A percentile compares a stretch with the other conserved stretches of the same genome.
These are phyloP conservation scores for Carex parvula DNA, from an alignment of 176 grass and related monocot species.

Conservation along the genomic window DNA sequence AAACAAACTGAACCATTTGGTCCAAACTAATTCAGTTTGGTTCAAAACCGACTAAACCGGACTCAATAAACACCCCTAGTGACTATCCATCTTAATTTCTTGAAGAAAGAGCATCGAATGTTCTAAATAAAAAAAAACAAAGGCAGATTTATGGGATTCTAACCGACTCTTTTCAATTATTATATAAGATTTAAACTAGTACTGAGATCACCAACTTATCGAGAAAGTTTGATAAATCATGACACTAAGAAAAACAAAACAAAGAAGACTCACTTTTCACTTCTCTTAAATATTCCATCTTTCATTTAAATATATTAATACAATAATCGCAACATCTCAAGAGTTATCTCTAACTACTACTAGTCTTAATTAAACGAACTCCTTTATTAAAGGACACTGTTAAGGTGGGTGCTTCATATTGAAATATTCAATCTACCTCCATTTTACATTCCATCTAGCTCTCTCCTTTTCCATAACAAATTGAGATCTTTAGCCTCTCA, in stretches of 20 bases:
- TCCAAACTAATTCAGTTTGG: too few species aligned
- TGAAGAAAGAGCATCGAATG: constrained; percentile 17
- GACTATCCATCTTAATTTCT: not conserved
- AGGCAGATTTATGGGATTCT: constrained; percentile 26
- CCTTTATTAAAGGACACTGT: not conserved
- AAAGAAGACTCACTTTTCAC: constrained; percentile 18
- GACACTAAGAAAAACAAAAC: constrained; percentile 17
- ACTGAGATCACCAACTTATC: constrained; percentile 14
- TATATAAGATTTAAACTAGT: constrained; percentile 10
- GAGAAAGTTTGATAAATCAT: constrained; percentile 17
- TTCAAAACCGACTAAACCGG: too few species aligned
- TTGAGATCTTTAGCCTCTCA: not conserved
- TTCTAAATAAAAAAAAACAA: constrained; percentile 16
- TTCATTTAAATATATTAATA: not conserved
- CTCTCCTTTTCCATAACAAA: not conserved
- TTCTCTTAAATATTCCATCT: constrained; percentile 21
- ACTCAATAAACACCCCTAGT: not conserved
- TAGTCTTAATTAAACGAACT: not conserved
- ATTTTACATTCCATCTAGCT: not conserved
- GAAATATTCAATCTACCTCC: not conserved
- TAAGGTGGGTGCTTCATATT: not conserved
- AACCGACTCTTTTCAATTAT: constrained; percentile 10
- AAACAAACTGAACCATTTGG: too few species aligned
- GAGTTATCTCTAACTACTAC: not conserved
- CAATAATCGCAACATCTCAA: not conserved